Evolutionary conservation across 140 eudicot genomes (phyloP).

Genomic region (Stevia rebaudiana): DNA sequence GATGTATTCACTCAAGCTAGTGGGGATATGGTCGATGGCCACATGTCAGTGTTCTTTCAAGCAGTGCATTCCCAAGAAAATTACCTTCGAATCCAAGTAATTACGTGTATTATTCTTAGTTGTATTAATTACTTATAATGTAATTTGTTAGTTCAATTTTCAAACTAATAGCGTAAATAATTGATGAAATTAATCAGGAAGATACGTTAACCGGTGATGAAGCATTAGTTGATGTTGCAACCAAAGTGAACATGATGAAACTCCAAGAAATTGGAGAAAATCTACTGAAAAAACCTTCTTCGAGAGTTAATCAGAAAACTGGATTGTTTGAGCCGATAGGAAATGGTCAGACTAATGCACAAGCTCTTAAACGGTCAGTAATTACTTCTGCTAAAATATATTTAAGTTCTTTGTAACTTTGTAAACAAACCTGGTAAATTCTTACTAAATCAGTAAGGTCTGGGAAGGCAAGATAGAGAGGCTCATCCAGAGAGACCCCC

Average conservation of each 20-base stretch:
- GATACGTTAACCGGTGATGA: constrained; percentile 26
- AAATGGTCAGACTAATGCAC: constrained; percentile 34
- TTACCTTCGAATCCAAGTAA: constrained; percentile 36
- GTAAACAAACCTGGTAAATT: no score
- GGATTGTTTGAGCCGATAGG: constrained; percentile 21
- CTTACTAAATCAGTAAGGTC: no score
- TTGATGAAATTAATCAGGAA: constrained; percentile 18
- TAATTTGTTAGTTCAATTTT: neutral
- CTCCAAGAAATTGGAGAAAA: constrained; percentile 32
- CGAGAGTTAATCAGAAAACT: constrained; percentile 33
- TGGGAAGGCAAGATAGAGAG: no score
- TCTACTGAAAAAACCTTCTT: constrained; percentile 32
- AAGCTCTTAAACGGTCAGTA: constrained; percentile 33
- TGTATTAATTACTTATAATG: neutral
- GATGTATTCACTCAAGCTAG: constrained; percentile 38
- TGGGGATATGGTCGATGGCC: constrained; percentile 33
- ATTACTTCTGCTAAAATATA: no score
- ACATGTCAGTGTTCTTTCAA: constrained; percentile 29
- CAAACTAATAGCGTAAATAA: neutral
- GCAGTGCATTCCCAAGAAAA: constrained; percentile 37
- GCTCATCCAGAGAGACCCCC: no score
- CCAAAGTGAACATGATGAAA: constrained; percentile 30
- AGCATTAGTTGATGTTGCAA: constrained; percentile 25
- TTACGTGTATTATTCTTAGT: neutral
- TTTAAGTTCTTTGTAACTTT: no score